Conservation (phyloP, 345 rosid genomes). For the Hevea brasiliensis region DNA sequence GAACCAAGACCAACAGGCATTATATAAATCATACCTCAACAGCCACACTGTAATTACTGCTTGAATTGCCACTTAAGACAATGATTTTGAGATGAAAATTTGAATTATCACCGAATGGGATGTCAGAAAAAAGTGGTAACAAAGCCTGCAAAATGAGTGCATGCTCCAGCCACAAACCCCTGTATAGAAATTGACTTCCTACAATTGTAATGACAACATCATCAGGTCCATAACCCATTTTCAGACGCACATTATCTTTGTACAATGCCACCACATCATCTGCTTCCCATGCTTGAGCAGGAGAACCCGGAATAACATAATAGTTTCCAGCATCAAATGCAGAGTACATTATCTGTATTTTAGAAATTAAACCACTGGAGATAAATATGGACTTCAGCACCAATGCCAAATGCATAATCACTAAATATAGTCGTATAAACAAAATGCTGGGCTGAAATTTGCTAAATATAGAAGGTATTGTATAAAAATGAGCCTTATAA, state of each 20-base stretch:
- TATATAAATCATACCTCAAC: slow-evolving; percentile 62
- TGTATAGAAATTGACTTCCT: slow-evolving; percentile 80
- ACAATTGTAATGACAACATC: slow-evolving; percentile 67
- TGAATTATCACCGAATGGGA: slow-evolving; percentile 38
- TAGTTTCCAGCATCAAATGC: slow-evolving; percentile 85
- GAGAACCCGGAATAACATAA: slow-evolving; percentile 84
- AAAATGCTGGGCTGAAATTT: background rate
- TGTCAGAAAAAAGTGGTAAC: slow-evolving; percentile 50
- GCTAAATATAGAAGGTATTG: background rate
- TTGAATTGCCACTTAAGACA: slow-evolving; percentile 58
- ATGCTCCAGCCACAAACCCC: slow-evolving; percentile 96
- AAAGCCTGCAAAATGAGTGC: slow-evolving; percentile 76
- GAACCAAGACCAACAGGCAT: slow-evolving; percentile 11
- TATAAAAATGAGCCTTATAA: background rate
- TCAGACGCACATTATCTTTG: slow-evolving; percentile 30
- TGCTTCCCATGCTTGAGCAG: slow-evolving; percentile 66
- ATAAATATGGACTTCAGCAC: slow-evolving; percentile 16
- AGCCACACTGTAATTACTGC: slow-evolving; percentile 69
- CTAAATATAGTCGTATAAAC: background rate
- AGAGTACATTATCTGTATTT: slow-evolving; percentile 68
- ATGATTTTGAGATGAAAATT: slow-evolving; percentile 56
- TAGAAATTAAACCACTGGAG: slow-evolving; percentile 20
- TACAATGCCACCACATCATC: slow-evolving; percentile 27
- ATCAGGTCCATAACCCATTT: slow-evolving; percentile 48
- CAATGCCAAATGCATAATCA: slow-evolving; percentile 13